Evolutionary conservation across 2,329 filamentous ascomycete species (phyloP).

Genomic region (Paraconiothyrium sp.): DNA sequence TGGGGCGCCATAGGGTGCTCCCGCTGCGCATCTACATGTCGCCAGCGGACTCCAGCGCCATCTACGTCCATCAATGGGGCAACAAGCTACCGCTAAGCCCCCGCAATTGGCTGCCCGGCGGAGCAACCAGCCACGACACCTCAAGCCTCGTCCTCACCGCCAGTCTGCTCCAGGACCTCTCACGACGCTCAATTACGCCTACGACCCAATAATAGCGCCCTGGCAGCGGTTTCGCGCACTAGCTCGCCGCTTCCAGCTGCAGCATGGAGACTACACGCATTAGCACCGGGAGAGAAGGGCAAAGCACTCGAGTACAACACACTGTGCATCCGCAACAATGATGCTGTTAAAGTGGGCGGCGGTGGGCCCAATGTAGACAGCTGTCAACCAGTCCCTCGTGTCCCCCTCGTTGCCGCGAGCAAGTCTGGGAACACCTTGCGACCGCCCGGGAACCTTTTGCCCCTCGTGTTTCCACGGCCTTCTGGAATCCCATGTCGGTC

Average conservation of each 20-base stretch:
- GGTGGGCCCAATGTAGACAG: slow-evolving; percentile 12
- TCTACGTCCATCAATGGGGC: not conserved
- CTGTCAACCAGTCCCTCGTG: slow-evolving; percentile 10
- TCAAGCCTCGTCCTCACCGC: slow-evolving; percentile 35
- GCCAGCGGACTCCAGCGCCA: slow-evolving; percentile 18
- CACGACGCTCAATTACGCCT: slow-evolving; percentile 8
- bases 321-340: slow-evolving; percentile 12
- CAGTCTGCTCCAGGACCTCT: slow-evolving; percentile 21
- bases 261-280: slow-evolving; percentile 20
- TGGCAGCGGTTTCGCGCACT: slow-evolving; percentile 23
- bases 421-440: slow-evolving; percentile 3
- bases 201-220: slow-evolving; percentile 21
- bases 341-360: slow-evolving; percentile 17
- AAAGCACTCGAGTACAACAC: slow-evolving; percentile 13
- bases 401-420: not conserved
- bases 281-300: slow-evolving; percentile 19
- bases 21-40: not conserved
- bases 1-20: slow-evolving; percentile 14
- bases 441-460: not conserved
- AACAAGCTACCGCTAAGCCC: slow-evolving; percentile 8
- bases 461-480: slow-evolving; percentile 7
- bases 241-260: slow-evolving; percentile 17
- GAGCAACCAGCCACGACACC: slow-evolving; percentile 32
- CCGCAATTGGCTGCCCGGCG: slow-evolving; percentile 27
- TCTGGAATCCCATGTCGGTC: slow-evolving; percentile 16